Evolutionary conservation across 129 eudicot genomes (phyloP), one percentile per base, ranked within the genome.

Genomic region (Pittosporum tobira): DNA sequence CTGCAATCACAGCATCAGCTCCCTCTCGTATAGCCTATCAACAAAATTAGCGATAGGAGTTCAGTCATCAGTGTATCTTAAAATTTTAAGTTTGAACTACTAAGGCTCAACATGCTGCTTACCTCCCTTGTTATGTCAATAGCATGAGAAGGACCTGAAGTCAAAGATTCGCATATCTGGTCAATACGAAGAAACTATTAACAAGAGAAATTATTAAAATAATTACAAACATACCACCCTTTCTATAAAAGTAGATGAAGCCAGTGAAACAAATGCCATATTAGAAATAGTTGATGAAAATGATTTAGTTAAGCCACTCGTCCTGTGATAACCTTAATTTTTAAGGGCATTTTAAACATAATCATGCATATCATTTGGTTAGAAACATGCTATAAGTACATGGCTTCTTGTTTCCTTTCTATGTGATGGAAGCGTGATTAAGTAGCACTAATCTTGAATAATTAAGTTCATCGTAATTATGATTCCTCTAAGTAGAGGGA

Each of bases 121-220:
- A 91, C 98, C 96, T 91, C 98, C 73, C 96, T 80, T 65, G 98
- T 91, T 37, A 91, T 81, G 73, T 87, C 90, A 74, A 79, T 86
- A 5, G 95, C 98, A 77, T 91, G 96, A 36, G 72, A 80, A 69
- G 98, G 98, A 46, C 98, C 98, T 19, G 94, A 78, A 66, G 96
- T 91, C 63, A 91, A 48, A 38, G 96, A 83, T 74, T 91, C 98
- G 1, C 81, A 81, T 56, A 91, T 86, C 98, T 91, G 83, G 49
- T 51, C 46, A 69, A 58, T 44, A 30, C 6, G 67, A 20, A 68
- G 45, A 49, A 68, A 69, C 28, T 53, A 11, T 8, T 38, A 62
- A 26, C 38, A 42, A 52, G 57, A 21, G 47, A 48, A 51, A 3
- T 21, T 20, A 0, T 23, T 64, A 50, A 51, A 37, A 25, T 69